Evolutionary conservation across 129 eudicot species (phyloP).

Genomic region (Rutidosis leptorrhynchoides): DNA sequence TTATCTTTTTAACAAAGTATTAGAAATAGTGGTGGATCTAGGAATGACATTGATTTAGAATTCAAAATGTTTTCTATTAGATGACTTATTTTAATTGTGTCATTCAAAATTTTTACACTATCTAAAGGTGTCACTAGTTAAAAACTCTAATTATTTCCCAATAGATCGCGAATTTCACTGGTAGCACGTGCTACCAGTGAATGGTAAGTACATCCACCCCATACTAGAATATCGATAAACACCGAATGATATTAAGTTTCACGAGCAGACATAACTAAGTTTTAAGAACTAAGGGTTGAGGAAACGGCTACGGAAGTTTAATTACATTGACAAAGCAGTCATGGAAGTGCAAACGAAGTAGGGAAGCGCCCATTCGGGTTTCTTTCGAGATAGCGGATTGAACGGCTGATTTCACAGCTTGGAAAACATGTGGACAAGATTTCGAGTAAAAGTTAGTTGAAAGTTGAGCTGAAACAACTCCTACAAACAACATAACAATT

Average conservation of each 20-base stretch:
- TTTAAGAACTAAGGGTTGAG: neutral
- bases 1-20: neutral
- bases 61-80: too few relatives aligned
- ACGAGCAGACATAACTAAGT: neutral
- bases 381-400: constrained; percentile 55
- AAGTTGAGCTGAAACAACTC: constrained; percentile 69
- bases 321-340: constrained; percentile 93
- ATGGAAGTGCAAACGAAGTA: constrained; percentile 78
- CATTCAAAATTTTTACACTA: too few relatives aligned
- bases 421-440: constrained; percentile 60
- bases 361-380: constrained; percentile 89
- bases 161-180: too few relatives aligned
- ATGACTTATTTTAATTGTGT: too few relatives aligned
- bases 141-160: too few relatives aligned
- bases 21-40: too few relatives aligned
- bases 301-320: neutral
- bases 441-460: constrained; percentile 50
- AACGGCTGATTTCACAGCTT: constrained; percentile 47
- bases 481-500: constrained; percentile 34
- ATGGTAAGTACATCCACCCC: too few relatives aligned
- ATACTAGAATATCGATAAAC: too few relatives aligned
- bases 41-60: too few relatives aligned
- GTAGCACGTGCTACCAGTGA: too few relatives aligned
- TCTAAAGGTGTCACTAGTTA: too few relatives aligned
- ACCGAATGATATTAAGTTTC: neutral